Conservation (phyloP, 75 land plant genomes). For the Pseudotsuga menziesii region DNA sequence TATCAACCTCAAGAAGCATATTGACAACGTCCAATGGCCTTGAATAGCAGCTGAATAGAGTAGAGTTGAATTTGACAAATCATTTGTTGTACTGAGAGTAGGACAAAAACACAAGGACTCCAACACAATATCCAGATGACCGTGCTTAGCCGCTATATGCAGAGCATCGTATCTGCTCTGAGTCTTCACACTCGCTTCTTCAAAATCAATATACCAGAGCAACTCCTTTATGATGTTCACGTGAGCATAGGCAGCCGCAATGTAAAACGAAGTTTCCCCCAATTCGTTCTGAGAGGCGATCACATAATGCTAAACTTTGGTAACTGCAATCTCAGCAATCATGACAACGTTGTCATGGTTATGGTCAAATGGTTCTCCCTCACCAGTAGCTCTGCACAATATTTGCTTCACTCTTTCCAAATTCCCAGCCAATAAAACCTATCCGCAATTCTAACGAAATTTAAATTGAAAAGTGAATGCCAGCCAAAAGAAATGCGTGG, state of each 20-base stretch:
- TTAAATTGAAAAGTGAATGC: too few relatives aligned
- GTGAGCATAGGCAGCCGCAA: slow-evolving; percentile 25
- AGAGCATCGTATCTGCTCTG: slow-evolving; percentile 40
- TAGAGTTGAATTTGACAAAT: slow-evolving; percentile 54
- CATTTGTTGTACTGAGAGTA: slow-evolving; percentile 38
- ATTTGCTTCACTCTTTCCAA: too few relatives aligned
- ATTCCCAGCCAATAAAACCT: too few relatives aligned
- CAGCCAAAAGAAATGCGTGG: too few relatives aligned
- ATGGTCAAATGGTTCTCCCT: too few relatives aligned
- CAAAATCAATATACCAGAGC: slow-evolving; percentile 38
- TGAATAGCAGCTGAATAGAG: slow-evolving; percentile 60
- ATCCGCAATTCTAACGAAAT: too few relatives aligned
- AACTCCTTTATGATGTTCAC: slow-evolving; percentile 42
- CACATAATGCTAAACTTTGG: slow-evolving; percentile 35
- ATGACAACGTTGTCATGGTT: not conserved
- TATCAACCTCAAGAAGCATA: slow-evolving; percentile 43
- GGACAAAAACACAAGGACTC: slow-evolving; percentile 39
- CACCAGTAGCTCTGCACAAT: too few relatives aligned
- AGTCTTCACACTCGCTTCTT: slow-evolving; percentile 39
- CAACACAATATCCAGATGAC: slow-evolving; percentile 53
- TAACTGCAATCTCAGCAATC: slow-evolving; percentile 30
- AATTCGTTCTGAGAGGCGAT: slow-evolving; percentile 59
- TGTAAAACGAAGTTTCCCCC: slow-evolving; percentile 55
- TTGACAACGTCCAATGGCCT: slow-evolving; percentile 53
- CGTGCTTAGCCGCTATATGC: slow-evolving; percentile 50